Conservation (phyloP, 805 yeast species). For the Candida ipomoeae region DNA sequence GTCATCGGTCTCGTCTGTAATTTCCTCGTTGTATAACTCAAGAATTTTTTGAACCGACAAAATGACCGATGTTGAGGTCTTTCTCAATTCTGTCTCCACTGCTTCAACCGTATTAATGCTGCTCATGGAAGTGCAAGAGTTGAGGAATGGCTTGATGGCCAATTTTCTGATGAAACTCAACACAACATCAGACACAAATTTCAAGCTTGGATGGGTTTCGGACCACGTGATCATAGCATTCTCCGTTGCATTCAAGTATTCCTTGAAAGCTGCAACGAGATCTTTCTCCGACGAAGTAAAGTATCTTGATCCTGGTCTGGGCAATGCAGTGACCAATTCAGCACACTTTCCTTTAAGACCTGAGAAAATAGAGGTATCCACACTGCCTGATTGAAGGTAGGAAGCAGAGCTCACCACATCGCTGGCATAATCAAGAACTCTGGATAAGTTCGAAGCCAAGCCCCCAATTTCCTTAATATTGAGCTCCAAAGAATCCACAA, state of each 20-base stretch:
- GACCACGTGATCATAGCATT: slow-evolving; percentile 34
- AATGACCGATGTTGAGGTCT: slow-evolving; percentile 54
- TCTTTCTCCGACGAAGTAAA: slow-evolving; percentile 15
- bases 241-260: slow-evolving; percentile 22
- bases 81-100: slow-evolving; percentile 47
- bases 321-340: slow-evolving; percentile 2
- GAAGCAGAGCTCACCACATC: slow-evolving; percentile 7
- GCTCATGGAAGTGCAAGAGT: slow-evolving; percentile 23
- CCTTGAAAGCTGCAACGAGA: slow-evolving; percentile 19
- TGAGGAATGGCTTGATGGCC: slow-evolving; percentile 16
- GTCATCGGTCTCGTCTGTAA: slow-evolving; percentile 49
- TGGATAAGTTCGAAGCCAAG: slow-evolving; percentile 6
- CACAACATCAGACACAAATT: slow-evolving; percentile 49
- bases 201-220: slow-evolving; percentile 20
- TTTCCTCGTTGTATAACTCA: slow-evolving; percentile 29
- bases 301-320: slow-evolving; percentile 3
- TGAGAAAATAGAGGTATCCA: slow-evolving; percentile 5
- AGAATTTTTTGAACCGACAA: slow-evolving; percentile 62
- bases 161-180: slow-evolving; percentile 41
- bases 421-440: slow-evolving; percentile 13
- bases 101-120: slow-evolving; percentile 24
- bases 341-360: slow-evolving; percentile 7
- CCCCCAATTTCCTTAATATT: slow-evolving; percentile 17
- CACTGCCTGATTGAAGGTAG: slow-evolving; percentile 4
- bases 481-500: slow-evolving; percentile 16